Evolutionary conservation across 805 yeast genomes (phyloP).

Genomic region (Blastobotrys americana): DNA sequence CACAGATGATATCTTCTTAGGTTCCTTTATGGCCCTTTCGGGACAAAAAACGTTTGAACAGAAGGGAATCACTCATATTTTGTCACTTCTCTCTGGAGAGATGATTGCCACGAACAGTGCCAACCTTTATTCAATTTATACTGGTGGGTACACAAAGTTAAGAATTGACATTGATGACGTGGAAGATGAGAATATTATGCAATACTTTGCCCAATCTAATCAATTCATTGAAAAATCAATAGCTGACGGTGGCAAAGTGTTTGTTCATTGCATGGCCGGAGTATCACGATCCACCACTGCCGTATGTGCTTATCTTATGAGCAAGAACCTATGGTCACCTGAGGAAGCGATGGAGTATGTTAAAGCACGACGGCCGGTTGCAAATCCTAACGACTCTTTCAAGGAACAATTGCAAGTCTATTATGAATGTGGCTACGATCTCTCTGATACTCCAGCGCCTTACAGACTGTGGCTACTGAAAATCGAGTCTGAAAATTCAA

Average conservation of each 20-base stretch:
- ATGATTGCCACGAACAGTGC: slow-evolving; percentile 23
- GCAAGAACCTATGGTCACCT: slow-evolving; percentile 51
- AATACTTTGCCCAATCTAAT: slow-evolving; percentile 53
- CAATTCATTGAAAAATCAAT: slow-evolving; percentile 57
- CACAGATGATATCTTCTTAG: slow-evolving; percentile 46
- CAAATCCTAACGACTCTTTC: slow-evolving; percentile 70
- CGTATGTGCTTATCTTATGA: slow-evolving; percentile 83
- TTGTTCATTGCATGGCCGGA: slow-evolving; percentile 70
- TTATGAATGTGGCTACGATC: slow-evolving; percentile 36
- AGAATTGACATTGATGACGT: slow-evolving; percentile 72
- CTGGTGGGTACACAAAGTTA: slow-evolving; percentile 27
- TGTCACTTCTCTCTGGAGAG: slow-evolving; percentile 61
- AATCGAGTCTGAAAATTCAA: slow-evolving; percentile 23
- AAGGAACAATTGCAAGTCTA: slow-evolving; percentile 62
- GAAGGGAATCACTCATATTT: slow-evolving; percentile 59
- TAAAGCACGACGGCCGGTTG: slow-evolving; percentile 42
- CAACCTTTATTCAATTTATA: background rate
- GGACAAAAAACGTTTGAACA: slow-evolving; percentile 44
- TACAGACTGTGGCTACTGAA: slow-evolving; percentile 36
- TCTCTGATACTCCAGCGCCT: slow-evolving; percentile 26
- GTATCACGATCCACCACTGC: slow-evolving; percentile 85
- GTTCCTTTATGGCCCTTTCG: slow-evolving; percentile 61
- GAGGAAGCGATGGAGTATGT: slow-evolving; percentile 70
- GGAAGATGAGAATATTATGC: slow-evolving; percentile 56
- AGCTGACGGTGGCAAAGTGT: slow-evolving; percentile 25